Conservation (phyloP, 192 early-diverging fungal species). For the Mortierella antarctica region DNA sequence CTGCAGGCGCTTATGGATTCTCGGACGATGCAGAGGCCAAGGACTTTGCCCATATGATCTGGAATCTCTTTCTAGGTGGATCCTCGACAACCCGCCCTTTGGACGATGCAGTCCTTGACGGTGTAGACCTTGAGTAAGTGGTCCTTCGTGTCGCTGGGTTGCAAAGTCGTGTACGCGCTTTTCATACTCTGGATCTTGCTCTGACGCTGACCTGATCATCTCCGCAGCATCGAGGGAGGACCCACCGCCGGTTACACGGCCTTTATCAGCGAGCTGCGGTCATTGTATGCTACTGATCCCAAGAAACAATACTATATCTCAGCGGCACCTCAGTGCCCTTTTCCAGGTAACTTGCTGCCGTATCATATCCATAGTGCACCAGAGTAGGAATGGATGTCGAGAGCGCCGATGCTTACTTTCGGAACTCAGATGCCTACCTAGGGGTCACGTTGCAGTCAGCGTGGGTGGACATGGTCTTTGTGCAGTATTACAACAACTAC, state of each 20-base stretch:
- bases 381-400: not conserved
- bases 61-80: constrained; percentile 82
- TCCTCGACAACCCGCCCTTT: constrained; percentile 71
- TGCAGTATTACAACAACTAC: constrained; percentile 89
- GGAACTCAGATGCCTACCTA: constrained; percentile 61
- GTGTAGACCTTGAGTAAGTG: constrained; percentile 66
- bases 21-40: constrained; percentile 63
- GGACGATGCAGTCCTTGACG: constrained; percentile 75
- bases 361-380: not conserved
- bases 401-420: not conserved
- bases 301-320: constrained; percentile 67
- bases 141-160: not conserved
- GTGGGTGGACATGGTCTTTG: constrained; percentile 76
- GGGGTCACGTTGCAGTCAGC: constrained; percentile 67
- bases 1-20: constrained; percentile 73
- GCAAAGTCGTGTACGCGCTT: not conserved
- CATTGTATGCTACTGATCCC: constrained; percentile 58
- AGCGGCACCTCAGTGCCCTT: constrained; percentile 80
- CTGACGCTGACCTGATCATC: not conserved
- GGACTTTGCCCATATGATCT: constrained; percentile 75
- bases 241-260: constrained; percentile 64
- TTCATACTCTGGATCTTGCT: too few species aligned
- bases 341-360: constrained; percentile 54
- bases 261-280: constrained; percentile 67
- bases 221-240: constrained; percentile 74